Base-by-base conservation (phyloP, 345 rosid genomes). In the sweet orange (Citrus sinensis) region DNA sequence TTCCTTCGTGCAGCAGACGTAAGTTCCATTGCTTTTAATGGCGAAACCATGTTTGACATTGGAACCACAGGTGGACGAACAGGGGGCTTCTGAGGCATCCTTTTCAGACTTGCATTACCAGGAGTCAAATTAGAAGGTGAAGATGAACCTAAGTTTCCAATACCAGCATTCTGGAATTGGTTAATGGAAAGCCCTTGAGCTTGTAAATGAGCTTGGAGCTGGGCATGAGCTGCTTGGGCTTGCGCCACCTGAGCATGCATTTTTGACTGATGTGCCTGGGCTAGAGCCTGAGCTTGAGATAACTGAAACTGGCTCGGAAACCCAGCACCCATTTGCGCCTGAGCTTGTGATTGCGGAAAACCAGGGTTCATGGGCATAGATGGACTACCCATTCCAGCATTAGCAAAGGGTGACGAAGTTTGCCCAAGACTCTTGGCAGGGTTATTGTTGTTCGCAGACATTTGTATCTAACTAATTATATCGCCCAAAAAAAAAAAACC, bases 121-220 rank as follows among this genome's bases (percentile, higher is more conserved):
- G 94, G 94, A 58, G 92, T 86, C 1, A 88, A 77, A 82, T 91
- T 84, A 19, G 97, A 89, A 2, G 93, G 94, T 0, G 93, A 89
- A 78, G 97, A 86, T 6, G 93, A 79, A 78, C 98, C 98, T 30
- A 92, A 81, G 46, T 82, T 89, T 29, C 89, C 90, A 49, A 91
- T 78, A 49, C 87, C 89, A 4, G 90, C 79, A 77, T 83, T 88
- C 85, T 89, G 94, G 34, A 76, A 73, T 77, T 87, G 95, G 79
- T 83, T 86, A 79, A 90, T 84, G 14, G 93, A 71, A 68, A 90
- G 63, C 59, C 90, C 94, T 81, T 90, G 92, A 27, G 93, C 92
- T 77, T 92, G 98, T 10, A 92, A 69, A 40, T 90, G 98, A 49
- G 98, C 98, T 80, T 95, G 99, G 29, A 90, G 79, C 62, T 93